phyloP scores from a whole-genome alignment of 2,329 filamentous ascomycete genomes.

The Chalaropsis thielavioides region DNA sequence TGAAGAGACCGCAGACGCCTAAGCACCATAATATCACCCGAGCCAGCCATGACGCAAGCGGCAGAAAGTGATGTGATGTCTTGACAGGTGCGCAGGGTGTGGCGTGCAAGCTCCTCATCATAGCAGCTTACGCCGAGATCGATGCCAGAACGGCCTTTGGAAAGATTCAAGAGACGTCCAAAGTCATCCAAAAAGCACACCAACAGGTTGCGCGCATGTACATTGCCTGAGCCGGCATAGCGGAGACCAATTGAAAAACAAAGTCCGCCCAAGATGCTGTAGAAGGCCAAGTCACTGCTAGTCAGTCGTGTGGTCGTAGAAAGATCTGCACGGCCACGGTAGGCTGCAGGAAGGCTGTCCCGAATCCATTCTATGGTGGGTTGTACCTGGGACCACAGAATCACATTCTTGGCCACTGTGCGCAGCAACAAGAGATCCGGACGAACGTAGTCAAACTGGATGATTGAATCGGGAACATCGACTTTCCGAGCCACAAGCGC shows the following conservation, averaged over 20 bases:
- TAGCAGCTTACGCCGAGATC: conserved; percentile 37
- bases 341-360: conserved; percentile 55
- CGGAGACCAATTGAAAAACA: conserved; percentile 67
- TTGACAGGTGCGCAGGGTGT: conserved; percentile 79
- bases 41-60: conserved; percentile 89
- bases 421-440: conserved; percentile 85
- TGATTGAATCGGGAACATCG: conserved; percentile 74
- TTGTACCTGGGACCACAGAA: conserved; percentile 78
- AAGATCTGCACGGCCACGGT: conserved; percentile 45
- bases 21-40: conserved; percentile 74
- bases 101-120: conserved; percentile 69
- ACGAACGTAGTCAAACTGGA: conserved; percentile 90
- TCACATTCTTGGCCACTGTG: conserved; percentile 77
- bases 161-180: conserved; percentile 57
- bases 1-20: conserved; percentile 77
- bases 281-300: conserved; percentile 79
- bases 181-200: conserved; percentile 77
- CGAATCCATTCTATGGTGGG: conserved; percentile 62
- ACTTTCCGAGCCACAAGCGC: conserved; percentile 76
- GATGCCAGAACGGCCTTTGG: conserved; percentile 21
- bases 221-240: conserved; percentile 58
- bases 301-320: conserved; percentile 35
- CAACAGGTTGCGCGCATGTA: conserved; percentile 62
- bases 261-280: conserved; percentile 78
- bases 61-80: conserved; percentile 71